Conservation (phyloP, 2,329 filamentous ascomycete species). For the Diaporthe sp. region DNA sequence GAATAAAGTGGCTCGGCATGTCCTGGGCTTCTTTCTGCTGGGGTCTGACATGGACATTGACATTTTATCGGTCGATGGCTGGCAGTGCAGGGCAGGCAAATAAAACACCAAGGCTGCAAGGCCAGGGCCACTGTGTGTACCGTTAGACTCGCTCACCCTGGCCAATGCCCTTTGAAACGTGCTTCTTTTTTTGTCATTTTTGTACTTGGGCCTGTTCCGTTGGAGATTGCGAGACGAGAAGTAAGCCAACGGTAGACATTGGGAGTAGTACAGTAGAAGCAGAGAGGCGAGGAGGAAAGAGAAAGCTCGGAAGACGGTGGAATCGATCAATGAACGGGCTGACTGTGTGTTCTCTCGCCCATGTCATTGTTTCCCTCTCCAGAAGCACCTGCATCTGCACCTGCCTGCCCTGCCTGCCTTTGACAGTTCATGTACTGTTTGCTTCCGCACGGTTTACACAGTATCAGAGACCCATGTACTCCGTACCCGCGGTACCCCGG, state of each 20-base stretch:
- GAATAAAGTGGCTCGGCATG: conserved; percentile 25
- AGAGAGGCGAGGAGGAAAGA: not conserved
- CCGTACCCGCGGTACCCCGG: not conserved
- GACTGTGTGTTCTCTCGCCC: not conserved
- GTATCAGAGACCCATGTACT: not conserved
- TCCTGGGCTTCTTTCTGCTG: not conserved
- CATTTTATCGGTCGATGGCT: not conserved
- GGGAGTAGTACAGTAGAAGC: not conserved
- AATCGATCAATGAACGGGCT: not conserved
- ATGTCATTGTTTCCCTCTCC: conserved; percentile 3
- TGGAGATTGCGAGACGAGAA: conserved; percentile 10
- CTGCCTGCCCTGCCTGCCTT: not conserved
- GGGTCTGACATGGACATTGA: conserved; percentile 15
- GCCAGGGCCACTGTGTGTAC: not conserved
- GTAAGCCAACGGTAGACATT: not conserved
- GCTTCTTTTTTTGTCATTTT: conserved; percentile 17
- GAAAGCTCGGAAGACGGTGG: not conserved
- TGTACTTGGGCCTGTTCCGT: not conserved
- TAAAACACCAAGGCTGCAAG: conserved; percentile 5
- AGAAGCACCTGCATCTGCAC: conserved; percentile 3
- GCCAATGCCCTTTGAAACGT: conserved; percentile 26
- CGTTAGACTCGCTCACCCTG: not conserved
- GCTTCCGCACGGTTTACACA: not conserved
- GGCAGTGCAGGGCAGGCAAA: conserved; percentile 20
- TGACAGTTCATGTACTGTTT: conserved; percentile 6